A percentile compares a stretch with the other conserved stretches of the same genome.
phyloP scores from a whole-genome alignment of 495 filamentous ascomycete species.

The Penicillium psychrofluorescens region DNA sequence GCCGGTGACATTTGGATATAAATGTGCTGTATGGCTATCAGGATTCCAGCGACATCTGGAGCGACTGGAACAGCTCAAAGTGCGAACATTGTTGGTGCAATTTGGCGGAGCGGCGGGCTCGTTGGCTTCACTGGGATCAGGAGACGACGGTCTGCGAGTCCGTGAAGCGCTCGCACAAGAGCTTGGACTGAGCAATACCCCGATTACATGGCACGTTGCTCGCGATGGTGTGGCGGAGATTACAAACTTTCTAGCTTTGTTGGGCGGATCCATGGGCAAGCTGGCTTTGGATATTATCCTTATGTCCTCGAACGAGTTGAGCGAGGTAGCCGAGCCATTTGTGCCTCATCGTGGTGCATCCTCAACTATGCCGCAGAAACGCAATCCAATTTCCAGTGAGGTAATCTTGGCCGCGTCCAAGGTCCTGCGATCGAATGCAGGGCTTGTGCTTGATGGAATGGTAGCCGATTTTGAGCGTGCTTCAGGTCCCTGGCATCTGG shows the following conservation, averaged over 20 bases:
- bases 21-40: constrained; percentile 38
- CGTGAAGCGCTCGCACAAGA: constrained; percentile 31
- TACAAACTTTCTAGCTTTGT: constrained; percentile 40
- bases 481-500: constrained; percentile 46
- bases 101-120: constrained; percentile 45
- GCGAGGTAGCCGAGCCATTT: constrained; percentile 49
- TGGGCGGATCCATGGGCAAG: constrained; percentile 44
- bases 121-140: constrained; percentile 31
- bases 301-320: constrained; percentile 47
- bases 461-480: constrained; percentile 47
- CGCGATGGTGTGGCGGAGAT: constrained; percentile 44
- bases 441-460: constrained; percentile 46
- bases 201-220: constrained; percentile 42
- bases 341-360: constrained; percentile 46
- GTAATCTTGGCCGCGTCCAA: constrained; percentile 46
- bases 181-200: constrained; percentile 28
- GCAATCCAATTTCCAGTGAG: constrained; percentile 47
- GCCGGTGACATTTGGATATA: constrained; percentile 43
- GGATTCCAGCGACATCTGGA: constrained; percentile 36
- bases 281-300: constrained; percentile 47
- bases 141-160: constrained; percentile 28
- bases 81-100: constrained; percentile 33
- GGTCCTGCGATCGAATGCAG: constrained; percentile 40
- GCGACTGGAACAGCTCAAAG: constrained; percentile 28
- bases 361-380: constrained; percentile 50